Conservation (phyloP, 1,284 basidiomycete genomes). For the Coniferiporia sulphurascens region DNA sequence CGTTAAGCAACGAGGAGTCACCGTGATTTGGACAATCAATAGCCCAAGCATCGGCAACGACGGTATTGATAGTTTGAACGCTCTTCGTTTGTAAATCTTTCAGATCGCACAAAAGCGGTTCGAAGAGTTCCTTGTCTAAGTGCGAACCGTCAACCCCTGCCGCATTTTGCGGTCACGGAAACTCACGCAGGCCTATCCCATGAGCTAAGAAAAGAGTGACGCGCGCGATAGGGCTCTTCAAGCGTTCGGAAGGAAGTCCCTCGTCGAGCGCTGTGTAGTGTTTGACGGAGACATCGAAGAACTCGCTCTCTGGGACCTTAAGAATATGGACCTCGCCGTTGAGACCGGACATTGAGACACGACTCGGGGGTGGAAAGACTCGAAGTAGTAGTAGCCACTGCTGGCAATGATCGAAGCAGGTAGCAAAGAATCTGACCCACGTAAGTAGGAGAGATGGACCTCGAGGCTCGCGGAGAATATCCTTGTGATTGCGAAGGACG, state of each 20-base stretch:
- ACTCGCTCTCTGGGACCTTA: neutral
- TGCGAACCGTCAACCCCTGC: neutral
- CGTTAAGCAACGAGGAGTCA: constrained; percentile 10
- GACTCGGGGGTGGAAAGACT: neutral
- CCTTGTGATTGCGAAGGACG: too few relatives aligned
- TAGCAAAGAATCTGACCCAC: too few relatives aligned
- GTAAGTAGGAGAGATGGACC: too few relatives aligned
- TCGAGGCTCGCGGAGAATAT: too few relatives aligned
- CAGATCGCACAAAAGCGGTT: constrained; percentile 44
- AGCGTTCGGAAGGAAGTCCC: neutral
- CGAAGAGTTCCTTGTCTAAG: constrained; percentile 58
- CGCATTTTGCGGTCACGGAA: neutral
- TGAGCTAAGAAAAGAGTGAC: neutral
- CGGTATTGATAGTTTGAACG: neutral
- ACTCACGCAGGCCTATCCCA: neutral
- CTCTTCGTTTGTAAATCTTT: constrained; percentile 25
- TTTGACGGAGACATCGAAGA: neutral
- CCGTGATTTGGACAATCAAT: constrained; percentile 17
- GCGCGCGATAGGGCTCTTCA: neutral
- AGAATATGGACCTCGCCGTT: neutral
- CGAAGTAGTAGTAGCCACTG: too few relatives aligned
- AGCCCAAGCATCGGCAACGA: constrained; percentile 2
- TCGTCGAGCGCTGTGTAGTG: neutral
- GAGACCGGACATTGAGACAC: neutral
- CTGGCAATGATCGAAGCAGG: too few relatives aligned